Conservation (phyloP, 805 yeast genomes). For the Vanderwaltozyma polyspora region DNA sequence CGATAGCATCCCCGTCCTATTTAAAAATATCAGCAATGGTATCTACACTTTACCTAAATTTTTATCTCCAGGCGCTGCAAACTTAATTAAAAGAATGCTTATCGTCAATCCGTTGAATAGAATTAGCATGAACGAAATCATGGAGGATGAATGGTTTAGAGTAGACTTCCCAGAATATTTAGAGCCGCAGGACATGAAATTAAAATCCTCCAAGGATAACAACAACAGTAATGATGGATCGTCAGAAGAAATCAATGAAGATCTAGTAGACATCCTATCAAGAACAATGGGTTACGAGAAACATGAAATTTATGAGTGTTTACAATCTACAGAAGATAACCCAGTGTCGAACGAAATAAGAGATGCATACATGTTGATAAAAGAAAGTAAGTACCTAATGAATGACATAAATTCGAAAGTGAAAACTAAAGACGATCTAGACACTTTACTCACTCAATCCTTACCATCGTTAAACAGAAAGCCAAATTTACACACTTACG, state of each 20-base stretch:
- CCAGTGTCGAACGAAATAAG: constrained; percentile 61
- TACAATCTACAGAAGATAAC: constrained; percentile 35
- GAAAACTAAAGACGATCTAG: constrained; percentile 38
- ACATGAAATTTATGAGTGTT: constrained; percentile 70
- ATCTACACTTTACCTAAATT: constrained; percentile 84
- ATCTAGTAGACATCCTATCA: constrained; percentile 60
- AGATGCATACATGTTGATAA: constrained; percentile 75
- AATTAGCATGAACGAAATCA: constrained; percentile 82
- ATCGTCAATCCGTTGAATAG: constrained; percentile 91
- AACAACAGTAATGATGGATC: not conserved
- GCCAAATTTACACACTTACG: too few species aligned
- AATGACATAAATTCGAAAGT: constrained; percentile 46
- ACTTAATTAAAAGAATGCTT: constrained; percentile 74
- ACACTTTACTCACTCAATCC: constrained; percentile 47
- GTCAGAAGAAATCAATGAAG: constrained; percentile 44
- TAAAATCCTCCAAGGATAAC: constrained; percentile 5
- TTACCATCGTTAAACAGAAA: constrained; percentile 40
- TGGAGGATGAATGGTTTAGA: constrained; percentile 91
- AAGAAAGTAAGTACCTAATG: constrained; percentile 63
- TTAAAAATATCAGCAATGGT: constrained; percentile 87
- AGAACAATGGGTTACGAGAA: constrained; percentile 82
- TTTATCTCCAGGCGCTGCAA: constrained; percentile 75
- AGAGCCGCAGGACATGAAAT: constrained; percentile 34
- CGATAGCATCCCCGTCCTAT: constrained; percentile 87
- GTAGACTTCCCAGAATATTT: constrained; percentile 71